A percentile compares a stretch with the other conserved stretches of the same genome.
Conservation (phyloP, 1,284 basidiomycete genomes). For the Ustilago sp. region DNA sequence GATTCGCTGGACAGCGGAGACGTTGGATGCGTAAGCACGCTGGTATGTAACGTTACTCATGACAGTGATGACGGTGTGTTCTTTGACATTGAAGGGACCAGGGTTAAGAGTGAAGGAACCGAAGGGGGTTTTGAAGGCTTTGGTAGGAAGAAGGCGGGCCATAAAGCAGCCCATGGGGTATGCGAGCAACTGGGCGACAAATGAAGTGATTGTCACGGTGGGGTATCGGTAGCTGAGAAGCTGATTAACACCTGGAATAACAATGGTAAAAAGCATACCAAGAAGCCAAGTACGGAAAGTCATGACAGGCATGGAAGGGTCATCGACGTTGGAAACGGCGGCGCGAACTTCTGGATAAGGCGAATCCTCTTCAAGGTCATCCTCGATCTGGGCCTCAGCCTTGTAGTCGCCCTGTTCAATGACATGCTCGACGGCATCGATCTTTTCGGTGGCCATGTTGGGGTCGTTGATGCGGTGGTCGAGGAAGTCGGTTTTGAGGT, state of each 20-base stretch:
- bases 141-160: conserved; percentile 54
- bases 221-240: conserved; percentile 64
- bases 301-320: conserved; percentile 63
- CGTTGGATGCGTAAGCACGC: conserved; percentile 70
- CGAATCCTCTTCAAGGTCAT: conserved; percentile 61
- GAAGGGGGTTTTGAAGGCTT: conserved; percentile 50
- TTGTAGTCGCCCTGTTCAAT: conserved; percentile 59
- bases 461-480: conserved; percentile 57
- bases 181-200: conserved; percentile 57
- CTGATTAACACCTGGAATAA: conserved; percentile 64
- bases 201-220: conserved; percentile 54
- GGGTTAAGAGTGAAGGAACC: conserved; percentile 60
- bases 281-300: conserved; percentile 65
- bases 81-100: conserved; percentile 66
- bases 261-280: conserved; percentile 59
- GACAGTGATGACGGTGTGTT: conserved; percentile 67
- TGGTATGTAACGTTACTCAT: conserved; percentile 71
- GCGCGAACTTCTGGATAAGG: conserved; percentile 66
- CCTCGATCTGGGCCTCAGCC: conserved; percentile 51
- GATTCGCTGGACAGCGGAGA: conserved; percentile 55
- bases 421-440: conserved; percentile 48
- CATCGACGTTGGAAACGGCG: conserved; percentile 65
- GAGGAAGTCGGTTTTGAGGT: conserved; percentile 48
- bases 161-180: conserved; percentile 58
- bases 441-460: conserved; percentile 52